Conservation (phyloP, 2,329 filamentous ascomycete species). For the Claviceps monticola region DNA sequence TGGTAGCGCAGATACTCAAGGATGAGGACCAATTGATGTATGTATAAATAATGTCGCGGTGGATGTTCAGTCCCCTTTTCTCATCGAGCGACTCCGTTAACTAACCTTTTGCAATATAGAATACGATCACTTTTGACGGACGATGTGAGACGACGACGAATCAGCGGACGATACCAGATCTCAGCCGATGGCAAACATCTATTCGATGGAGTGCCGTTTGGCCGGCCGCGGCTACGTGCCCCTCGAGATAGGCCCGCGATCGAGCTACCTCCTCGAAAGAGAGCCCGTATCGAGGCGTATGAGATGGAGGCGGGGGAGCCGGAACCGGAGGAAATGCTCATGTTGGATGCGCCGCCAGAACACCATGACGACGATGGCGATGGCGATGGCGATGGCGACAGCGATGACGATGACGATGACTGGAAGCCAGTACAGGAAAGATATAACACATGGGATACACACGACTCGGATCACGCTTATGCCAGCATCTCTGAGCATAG, state of each 20-base stretch:
- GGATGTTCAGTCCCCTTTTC: not conserved
- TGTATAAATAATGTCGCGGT: slow-evolving; percentile 15
- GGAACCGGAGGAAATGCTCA: slow-evolving; percentile 13
- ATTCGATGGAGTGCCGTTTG: slow-evolving; percentile 75
- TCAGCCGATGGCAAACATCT: slow-evolving; percentile 64
- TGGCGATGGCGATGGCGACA: slow-evolving; percentile 15
- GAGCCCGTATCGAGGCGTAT: slow-evolving; percentile 34
- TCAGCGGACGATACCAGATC: slow-evolving; percentile 73
- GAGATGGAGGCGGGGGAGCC: slow-evolving; percentile 18
- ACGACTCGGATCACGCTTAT: not conserved
- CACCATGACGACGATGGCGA: slow-evolving; percentile 21
- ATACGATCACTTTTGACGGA: slow-evolving; percentile 65
- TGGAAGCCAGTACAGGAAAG: slow-evolving; percentile 4
- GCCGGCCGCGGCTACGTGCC: slow-evolving; percentile 51
- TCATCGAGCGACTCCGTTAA: not conserved
- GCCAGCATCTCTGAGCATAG: not conserved
- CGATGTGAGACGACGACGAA: slow-evolving; percentile 57
- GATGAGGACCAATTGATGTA: slow-evolving; percentile 76
- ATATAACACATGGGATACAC: not conserved
- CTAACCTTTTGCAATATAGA: slow-evolving; percentile 24
- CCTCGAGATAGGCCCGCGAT: slow-evolving; percentile 50
- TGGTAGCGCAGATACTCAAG: slow-evolving; percentile 54
- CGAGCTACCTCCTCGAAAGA: slow-evolving; percentile 61
- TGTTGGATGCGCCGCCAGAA: slow-evolving; percentile 20
- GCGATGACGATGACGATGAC: slow-evolving; percentile 13